A percentile compares a stretch with the other conserved stretches of the same genome.
Conservation (phyloP, 2,329 filamentous ascomycete species). For the Beauveria sp. region DNA sequence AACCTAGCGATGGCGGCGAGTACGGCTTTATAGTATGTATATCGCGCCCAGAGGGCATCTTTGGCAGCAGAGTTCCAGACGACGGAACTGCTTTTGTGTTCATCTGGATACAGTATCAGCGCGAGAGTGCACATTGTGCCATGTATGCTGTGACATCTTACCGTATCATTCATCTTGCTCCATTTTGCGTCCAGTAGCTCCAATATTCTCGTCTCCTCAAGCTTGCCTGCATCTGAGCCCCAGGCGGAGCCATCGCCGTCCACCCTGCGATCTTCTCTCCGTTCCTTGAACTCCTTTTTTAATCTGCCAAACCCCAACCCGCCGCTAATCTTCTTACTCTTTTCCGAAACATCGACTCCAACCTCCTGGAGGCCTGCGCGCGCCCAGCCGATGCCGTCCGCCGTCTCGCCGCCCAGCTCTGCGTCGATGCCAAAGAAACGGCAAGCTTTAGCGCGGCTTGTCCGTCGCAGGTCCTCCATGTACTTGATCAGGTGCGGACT, state of each 20-base stretch:
- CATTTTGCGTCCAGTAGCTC: slow-evolving; percentile 85
- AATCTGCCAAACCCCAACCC: slow-evolving; percentile 53
- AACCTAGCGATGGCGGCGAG: slow-evolving; percentile 55
- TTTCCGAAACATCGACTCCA: slow-evolving; percentile 48
- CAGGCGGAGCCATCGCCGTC: slow-evolving; percentile 60
- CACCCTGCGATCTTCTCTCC: slow-evolving; percentile 69
- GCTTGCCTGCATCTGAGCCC: slow-evolving; percentile 75
- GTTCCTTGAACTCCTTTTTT: slow-evolving; percentile 71
- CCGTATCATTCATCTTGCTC: slow-evolving; percentile 88
- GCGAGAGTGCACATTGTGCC: slow-evolving; percentile 6
- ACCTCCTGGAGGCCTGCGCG: slow-evolving; percentile 69
- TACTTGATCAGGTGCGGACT: slow-evolving; percentile 64
- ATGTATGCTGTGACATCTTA: slow-evolving; percentile 33
- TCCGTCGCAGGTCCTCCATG: slow-evolving; percentile 64
- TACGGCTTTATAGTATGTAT: slow-evolving; percentile 69
- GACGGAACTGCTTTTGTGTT: slow-evolving; percentile 73
- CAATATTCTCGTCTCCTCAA: slow-evolving; percentile 78
- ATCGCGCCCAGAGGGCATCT: slow-evolving; percentile 82
- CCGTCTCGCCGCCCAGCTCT: slow-evolving; percentile 72
- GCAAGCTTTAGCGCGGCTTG: slow-evolving; percentile 76
- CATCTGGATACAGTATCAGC: slow-evolving; percentile 42
- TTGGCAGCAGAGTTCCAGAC: slow-evolving; percentile 61
- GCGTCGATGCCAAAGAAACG: slow-evolving; percentile 87
- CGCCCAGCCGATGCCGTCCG: slow-evolving; percentile 79
- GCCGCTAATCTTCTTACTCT: slow-evolving; percentile 34